These are phyloP conservation scores for Dendrobium catenatum DNA, from an alignment of 106 monocot species.

Conservation along the genomic window DNA sequence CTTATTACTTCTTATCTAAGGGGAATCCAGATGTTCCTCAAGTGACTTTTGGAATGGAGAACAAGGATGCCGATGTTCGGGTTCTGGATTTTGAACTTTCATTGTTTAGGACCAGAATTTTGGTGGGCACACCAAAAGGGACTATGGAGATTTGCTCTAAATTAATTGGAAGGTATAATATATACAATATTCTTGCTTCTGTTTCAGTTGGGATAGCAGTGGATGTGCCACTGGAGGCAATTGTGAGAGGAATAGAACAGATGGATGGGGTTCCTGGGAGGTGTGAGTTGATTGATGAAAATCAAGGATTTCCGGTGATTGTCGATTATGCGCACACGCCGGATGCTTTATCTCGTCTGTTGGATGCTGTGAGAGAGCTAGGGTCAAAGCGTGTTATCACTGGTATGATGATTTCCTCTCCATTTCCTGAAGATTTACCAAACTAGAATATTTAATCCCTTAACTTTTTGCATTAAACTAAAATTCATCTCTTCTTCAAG, in stretches of 20 bases:
- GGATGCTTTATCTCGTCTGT: constrained; percentile 42
- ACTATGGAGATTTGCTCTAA: constrained; percentile 52
- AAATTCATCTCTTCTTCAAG: no score
- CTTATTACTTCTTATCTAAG: constrained; percentile 35
- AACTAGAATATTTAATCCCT: neutral
- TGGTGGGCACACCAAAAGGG: constrained; percentile 47
- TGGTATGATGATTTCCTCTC: constrained; percentile 19
- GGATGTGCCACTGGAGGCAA: constrained; percentile 42
- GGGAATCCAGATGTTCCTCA: constrained; percentile 61
- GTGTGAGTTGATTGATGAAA: constrained; percentile 63
- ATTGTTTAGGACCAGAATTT: constrained; percentile 46
- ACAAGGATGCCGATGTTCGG: constrained; percentile 46
- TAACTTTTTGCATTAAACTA: neutral
- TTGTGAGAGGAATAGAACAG: constrained; percentile 55
- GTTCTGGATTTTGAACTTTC: constrained; percentile 56
- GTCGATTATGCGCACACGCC: constrained; percentile 63
- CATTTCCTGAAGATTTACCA: neutral
- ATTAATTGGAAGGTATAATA: constrained; percentile 49
- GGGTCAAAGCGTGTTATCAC: constrained; percentile 47
- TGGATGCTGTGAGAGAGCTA: constrained; percentile 52
- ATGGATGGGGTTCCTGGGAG: constrained; percentile 52
- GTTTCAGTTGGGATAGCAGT: constrained; percentile 66
- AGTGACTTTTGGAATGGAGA: constrained; percentile 61
- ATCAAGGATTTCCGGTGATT: constrained; percentile 51
- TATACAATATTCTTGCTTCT: constrained; percentile 68